Evolutionary conservation across 148 eudicot species (phyloP).

Genomic region (Pharnaceum exiguum): DNA sequence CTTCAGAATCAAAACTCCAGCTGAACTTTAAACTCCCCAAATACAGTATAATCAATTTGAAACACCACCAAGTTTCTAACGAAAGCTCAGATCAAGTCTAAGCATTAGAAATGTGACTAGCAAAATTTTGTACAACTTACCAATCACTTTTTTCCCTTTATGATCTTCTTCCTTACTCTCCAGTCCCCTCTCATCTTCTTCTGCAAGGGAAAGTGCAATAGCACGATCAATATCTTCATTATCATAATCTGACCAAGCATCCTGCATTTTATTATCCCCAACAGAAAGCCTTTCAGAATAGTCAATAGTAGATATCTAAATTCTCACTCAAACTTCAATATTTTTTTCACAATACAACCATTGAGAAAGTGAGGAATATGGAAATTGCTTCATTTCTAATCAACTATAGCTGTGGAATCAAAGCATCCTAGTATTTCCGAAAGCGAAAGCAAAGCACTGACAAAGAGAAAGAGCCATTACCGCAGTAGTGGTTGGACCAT

Average conservation of each 20-base stretch:
- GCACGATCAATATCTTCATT: slow-evolving; percentile 82
- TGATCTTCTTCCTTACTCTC: slow-evolving; percentile 32
- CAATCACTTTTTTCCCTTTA: slow-evolving; percentile 74
- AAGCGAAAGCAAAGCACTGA: not conserved
- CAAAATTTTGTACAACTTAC: slow-evolving; percentile 46
- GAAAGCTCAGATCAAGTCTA: not conserved
- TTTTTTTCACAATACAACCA: not conserved
- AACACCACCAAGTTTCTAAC: too few relatives aligned
- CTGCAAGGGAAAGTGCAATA: slow-evolving; percentile 74
- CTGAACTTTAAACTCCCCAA: not conserved
- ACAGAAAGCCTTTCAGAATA: not conserved
- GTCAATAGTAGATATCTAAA: not conserved
- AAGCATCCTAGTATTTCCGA: not conserved
- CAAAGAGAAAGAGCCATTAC: slow-evolving; percentile 28
- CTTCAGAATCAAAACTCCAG: not conserved
- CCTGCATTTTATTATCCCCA: slow-evolving; percentile 42
- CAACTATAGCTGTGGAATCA: not conserved
- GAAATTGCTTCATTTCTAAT: not conserved
- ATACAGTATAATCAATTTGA: not conserved
- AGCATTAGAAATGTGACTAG: not conserved
- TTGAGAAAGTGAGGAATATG: not conserved
- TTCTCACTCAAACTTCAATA: not conserved
- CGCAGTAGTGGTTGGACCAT: slow-evolving; percentile 48
- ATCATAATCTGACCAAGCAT: slow-evolving; percentile 57
- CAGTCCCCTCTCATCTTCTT: slow-evolving; percentile 34